Evolutionary conservation across 495 filamentous ascomycete species (phyloP).

Genomic region (Penicillium odoratum): DNA sequence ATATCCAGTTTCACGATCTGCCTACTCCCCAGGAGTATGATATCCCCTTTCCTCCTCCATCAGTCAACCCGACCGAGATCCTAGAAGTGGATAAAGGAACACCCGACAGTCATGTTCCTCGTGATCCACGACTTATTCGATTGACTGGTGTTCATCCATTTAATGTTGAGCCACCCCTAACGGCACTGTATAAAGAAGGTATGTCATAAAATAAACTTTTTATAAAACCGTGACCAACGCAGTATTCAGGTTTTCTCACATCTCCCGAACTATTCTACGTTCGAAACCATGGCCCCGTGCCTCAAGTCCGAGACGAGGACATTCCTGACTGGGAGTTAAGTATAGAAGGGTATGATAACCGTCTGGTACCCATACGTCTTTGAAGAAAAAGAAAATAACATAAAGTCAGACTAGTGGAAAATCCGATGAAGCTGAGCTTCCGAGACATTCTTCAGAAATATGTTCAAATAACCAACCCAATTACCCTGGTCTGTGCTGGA

Average conservation of each 20-base stretch:
- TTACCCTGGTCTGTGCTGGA: slow-evolving; percentile 92
- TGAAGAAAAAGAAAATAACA: not conserved
- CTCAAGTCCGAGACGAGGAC: slow-evolving; percentile 68
- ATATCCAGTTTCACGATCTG: slow-evolving; percentile 32
- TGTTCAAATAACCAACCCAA: slow-evolving; percentile 81
- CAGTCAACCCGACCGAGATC: slow-evolving; percentile 59
- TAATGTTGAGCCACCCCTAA: slow-evolving; percentile 88
- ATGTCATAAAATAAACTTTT: slow-evolving; percentile 2
- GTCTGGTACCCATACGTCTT: not conserved
- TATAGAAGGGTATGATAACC: slow-evolving; percentile 66
- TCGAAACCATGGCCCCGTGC: slow-evolving; percentile 91
- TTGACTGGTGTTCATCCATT: slow-evolving; percentile 92
- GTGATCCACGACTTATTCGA: slow-evolving; percentile 83
- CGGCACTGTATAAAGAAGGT: slow-evolving; percentile 76
- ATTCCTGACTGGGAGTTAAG: slow-evolving; percentile 81
- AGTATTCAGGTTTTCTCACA: slow-evolving; percentile 69
- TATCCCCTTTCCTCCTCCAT: slow-evolving; percentile 72
- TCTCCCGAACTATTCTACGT: slow-evolving; percentile 94
- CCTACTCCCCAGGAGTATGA: slow-evolving; percentile 35
- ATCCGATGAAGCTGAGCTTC: slow-evolving; percentile 71
- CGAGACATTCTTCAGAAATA: slow-evolving; percentile 73
- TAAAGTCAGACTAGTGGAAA: slow-evolving; percentile 62
- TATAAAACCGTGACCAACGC: not conserved
- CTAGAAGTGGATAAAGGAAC: slow-evolving; percentile 77
- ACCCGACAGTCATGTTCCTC: slow-evolving; percentile 80